These are phyloP conservation scores for Aspergillus arachidicola DNA, from an alignment of 2,329 filamentous ascomycete genomes.

Conservation along the genomic window DNA sequence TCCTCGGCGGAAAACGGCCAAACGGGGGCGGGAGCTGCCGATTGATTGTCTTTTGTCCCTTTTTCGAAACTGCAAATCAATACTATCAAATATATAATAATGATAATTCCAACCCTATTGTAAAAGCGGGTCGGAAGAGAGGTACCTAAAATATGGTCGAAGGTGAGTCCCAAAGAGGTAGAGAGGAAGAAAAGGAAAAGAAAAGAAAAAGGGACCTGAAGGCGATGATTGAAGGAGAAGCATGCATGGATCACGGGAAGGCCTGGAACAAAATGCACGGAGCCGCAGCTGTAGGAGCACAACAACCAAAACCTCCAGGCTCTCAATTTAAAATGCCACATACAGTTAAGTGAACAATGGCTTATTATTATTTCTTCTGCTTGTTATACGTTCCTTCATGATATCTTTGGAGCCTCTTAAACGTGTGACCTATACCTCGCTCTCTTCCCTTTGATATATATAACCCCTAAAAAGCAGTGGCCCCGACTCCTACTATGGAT, in stretches of 20 bases:
- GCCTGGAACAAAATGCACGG: slow-evolving; percentile 10
- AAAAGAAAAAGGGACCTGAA: slow-evolving; percentile 5
- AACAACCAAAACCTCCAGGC: background rate
- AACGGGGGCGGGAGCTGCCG: slow-evolving; percentile 6
- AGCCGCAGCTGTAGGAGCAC: background rate
- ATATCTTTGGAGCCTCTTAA: background rate
- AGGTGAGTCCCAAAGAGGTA: background rate
- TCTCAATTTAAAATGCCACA: background rate
- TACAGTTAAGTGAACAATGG: background rate
- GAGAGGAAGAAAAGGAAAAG: slow-evolving; percentile 9
- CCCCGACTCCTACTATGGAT: background rate
- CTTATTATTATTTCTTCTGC: background rate
- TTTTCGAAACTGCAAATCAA: background rate
- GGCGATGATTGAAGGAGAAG: slow-evolving; percentile 7
- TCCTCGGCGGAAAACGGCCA: slow-evolving; percentile 3
- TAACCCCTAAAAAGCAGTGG: background rate
- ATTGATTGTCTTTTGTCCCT: background rate
- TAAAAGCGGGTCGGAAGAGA: background rate
- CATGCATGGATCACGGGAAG: slow-evolving; percentile 18
- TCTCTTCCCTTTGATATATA: background rate
- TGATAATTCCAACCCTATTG: background rate
- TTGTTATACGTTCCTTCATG: background rate
- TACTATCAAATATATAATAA: background rate
- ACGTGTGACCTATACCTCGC: background rate
- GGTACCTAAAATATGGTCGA: background rate